Base-by-base conservation (phyloP, 495 filamentous ascomycete species). In the Neurospora discreta region DNA sequence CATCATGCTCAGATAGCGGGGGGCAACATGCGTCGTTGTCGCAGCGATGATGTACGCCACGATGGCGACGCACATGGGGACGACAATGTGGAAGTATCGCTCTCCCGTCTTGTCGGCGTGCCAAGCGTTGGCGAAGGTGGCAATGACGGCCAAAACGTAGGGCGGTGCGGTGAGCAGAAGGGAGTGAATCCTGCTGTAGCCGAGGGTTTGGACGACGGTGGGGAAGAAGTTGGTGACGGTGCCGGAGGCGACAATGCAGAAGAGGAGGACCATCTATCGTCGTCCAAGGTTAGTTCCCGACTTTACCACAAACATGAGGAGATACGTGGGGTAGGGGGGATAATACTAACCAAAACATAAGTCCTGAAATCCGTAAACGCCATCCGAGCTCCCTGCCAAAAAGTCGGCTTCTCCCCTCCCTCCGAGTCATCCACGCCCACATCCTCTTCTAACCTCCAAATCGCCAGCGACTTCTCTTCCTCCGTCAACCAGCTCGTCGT, bases 171-270 rank as follows among this genome's bases (percentile, higher is more conserved):
- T 94, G 38, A 96, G 86, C 3, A 93, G 87, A 11, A 95, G 88
- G 1, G 93, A 90, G 23, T 84, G 77, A 73, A 93, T 89, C 18
- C 84, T 83, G 72, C 75, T 78, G 77, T 88, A 92, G 9, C 89
- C 85, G 7, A 97, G 84, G 2, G 92, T 94, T 46, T 86, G 83
- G 40, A 95, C 92, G 30, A 97, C 91, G 16, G 92, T 91, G 0
- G 93, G 93, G 82, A 96, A 95, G 86, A 95, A 95, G 79, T 95
- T 94, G n/a, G 91, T 93, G 10, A 93, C 89, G 3, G 90, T 90
- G 68, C 88, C 89, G 38, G 88, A 87, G 38, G 89, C 87, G 16
- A 92, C 89, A 78, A 93, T 90, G 76, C 90, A 88, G 68, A 93
- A 87, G 69, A 94, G 85, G 68, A 92, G 81, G 11, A 92, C 78